Evolutionary conservation across 2,329 filamentous ascomycete genomes (phyloP), one percentile per base, ranked within the genome.

Genomic region (Aspergillus intermedius): DNA sequence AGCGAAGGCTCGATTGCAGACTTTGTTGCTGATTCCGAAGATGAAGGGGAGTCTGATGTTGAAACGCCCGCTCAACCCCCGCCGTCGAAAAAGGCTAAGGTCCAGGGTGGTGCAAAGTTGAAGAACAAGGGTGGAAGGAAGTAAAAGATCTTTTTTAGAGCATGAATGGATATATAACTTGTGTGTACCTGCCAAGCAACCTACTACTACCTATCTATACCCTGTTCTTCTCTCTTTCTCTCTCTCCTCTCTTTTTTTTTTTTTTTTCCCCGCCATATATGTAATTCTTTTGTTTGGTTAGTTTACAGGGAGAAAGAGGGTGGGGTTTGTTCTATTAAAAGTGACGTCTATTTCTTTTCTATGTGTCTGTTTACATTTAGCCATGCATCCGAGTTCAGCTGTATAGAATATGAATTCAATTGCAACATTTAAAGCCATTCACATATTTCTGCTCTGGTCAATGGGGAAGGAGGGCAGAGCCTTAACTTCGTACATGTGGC

Each of bases 1-100:
- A 83, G 84, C 51, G 79, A 78, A 9, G 71, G 67, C 45, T 71
- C 64, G 23, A 72, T 63, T 57, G 67, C 68, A 43, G 74, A 76
- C 45, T 71, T 74, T 54, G 68, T 76, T 44, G 69, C 72, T 5
- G 73, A 76, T 48, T 72, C 69, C 2, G 75, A 78, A 35, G 69
- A 71, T 7, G 70, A 75, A 19, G 55, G 59, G 21, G 63, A 66
- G 17, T 46, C 43, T 43, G 49, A 54, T 46, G 63, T 62, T 43
- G 60, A 58, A 13, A 22, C 45, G 35, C 48, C 56, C 35, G 51
- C 59, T 41, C 55, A 59, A 48, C 61, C 60, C 21, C 57, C 61
- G 9, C 62, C 67, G 21, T 56, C 65, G 25, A 71, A 70, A 60
- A 71, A 70, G 56, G 58, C 57, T 46, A 68, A 66, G 55, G 51